Base-by-base conservation (phyloP, 2,329 filamentous ascomycete genomes). In the Botryotinia narcissicola region DNA sequence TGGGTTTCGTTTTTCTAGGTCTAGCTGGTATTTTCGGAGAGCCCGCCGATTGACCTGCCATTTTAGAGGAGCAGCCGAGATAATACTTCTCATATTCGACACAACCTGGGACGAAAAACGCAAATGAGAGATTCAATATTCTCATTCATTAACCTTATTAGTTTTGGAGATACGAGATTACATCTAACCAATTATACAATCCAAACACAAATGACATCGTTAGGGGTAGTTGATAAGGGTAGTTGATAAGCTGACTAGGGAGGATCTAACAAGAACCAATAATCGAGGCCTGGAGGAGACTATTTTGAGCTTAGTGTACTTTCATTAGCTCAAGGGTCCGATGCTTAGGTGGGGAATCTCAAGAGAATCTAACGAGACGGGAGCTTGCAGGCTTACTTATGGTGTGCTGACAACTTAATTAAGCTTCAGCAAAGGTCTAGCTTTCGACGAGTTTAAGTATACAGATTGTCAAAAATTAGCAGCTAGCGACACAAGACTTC, bases 181-280 rank as follows among this genome's bases (percentile, higher is more conserved):
- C 14, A 54, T 16, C 12, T n/a, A 18, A 60, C 60, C 61, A 66
- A 72, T 72, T 32, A 59, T 29, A 20, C 14, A 18, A 5, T 44
- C 3, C 4, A 25, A 3, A 40, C 18, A 40, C 44, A 40, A 42
- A 22, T 64, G 9, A n/a, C 32, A 44, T 71, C 42, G 44, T 59
- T 51, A 63, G 69, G 57, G 42, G n/a, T 35, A 42, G n/a, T 37
- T 46, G 60, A 72, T 72, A 72, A 66, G 61, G 42, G n/a, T 35
- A 42, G n/a, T 37, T 46, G 60, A 72, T 72, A 72, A 66, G 61
- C 70, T 67, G n/a, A 46, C 70, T 44, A 40, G 37, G 51, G 46
- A 10, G 6, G 44, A 32, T 32, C 1, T 10, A 42, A 10, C 22
- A 57, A 37, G 6, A 42, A 29, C 20, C 16, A 54, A 57, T 54